Base-by-base conservation (phyloP, 352 stramenopile genomes). In the Globisporangium heterothallicum region DNA sequence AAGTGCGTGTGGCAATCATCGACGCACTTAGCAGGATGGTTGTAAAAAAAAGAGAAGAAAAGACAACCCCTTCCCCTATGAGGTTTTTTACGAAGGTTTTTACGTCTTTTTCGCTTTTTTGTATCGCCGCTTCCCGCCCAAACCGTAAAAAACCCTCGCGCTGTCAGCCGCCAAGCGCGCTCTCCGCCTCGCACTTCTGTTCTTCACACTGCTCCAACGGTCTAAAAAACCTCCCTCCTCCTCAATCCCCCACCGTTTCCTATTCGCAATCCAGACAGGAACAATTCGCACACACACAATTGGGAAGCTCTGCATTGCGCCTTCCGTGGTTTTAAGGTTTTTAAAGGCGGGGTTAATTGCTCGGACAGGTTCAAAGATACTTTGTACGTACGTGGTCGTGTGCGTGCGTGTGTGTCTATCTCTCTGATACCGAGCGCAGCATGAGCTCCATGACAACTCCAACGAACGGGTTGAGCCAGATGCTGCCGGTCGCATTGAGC, bases 371-470 rank as follows among this genome's bases (percentile, higher is more conserved):
- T 41, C 21, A 46, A 45, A 40, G 32, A 38, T 38, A 38, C 32
- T 38, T 38, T 38, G 32, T 38, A 38, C 32, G 30, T 36, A 36
- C 30, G 32, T 38, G n/a, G 12, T 12, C 34, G 34, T 41, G 34
- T 41, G 34, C 34, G 34, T n/a, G n/a, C n/a, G 34, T 41, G 34
- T 41, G 34, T 41, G 34, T n/a, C 12, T 41, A n/a, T 41, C 34
- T 41, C 34, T 41, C 34, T 16, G n/a, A 16, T n/a, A 41, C n/a
- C 29, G 24, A n/a, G 26, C 41, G n/a, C 14, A 12, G n/a, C 26
- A 58, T 58, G 52, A 58, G 52, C 52, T 18, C 52, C 16, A 44
- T 57, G 47, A 44, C 45, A 25, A 57, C 54, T 18, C 46, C 54
- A 6, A 51, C 47, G 48, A 61, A 57, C 47, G 54, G 34, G 12